A percentile compares a stretch with the other conserved stretches of the same genome.
These are phyloP conservation scores for Apiotrichum akiyoshidainum DNA, from an alignment of 1,284 basidiomycete species.

Conservation along the genomic window DNA sequence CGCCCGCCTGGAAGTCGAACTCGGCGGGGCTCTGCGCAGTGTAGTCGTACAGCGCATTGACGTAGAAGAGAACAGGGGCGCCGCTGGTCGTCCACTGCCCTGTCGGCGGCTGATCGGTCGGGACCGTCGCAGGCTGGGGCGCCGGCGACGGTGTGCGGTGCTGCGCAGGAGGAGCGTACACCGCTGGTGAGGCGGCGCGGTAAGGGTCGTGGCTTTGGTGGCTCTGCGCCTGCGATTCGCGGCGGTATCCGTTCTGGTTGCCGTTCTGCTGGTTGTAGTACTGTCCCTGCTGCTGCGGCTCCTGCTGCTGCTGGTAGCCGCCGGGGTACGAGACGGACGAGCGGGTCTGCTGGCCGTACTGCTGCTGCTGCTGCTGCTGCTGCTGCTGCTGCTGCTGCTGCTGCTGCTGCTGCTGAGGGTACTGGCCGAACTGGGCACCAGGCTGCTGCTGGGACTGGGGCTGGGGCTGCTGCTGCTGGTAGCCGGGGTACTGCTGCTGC, in stretches of 20 bases:
- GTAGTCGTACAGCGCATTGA: constrained; percentile 92
- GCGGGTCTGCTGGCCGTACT: constrained; percentile 23
- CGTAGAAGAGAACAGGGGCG: constrained; percentile 53
- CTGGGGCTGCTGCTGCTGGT: constrained; percentile 2
- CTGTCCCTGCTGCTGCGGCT: constrained; percentile 1
- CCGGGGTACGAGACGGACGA: not conserved
- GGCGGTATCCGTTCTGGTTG: constrained; percentile 16
- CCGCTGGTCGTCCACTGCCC: constrained; percentile 49
- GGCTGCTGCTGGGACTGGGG: constrained; percentile 11
- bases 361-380: constrained; percentile 1
- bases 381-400: constrained; percentile 9
- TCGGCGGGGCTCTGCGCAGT: constrained; percentile 60
- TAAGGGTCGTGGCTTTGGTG: constrained; percentile 5
- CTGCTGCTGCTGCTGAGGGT: constrained; percentile 4
- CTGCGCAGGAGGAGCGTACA: constrained; percentile 10
- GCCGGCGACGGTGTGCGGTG: constrained; percentile 36
- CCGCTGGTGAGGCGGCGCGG: not conserved
- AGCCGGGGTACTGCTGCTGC: not conserved
- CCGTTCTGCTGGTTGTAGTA: constrained; percentile 21
- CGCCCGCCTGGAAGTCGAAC: constrained; percentile 84
- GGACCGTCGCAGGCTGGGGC: constrained; percentile 32
- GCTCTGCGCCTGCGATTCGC: constrained; percentile 3
- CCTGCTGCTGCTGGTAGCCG: constrained; percentile 39
- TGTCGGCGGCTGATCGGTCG: constrained; percentile 44
- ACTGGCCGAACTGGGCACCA: not conserved